Evolutionary conservation across 345 rosid species (phyloP), one percentile per base, ranked within the genome.

Genomic region (Ceriops tagal): DNA sequence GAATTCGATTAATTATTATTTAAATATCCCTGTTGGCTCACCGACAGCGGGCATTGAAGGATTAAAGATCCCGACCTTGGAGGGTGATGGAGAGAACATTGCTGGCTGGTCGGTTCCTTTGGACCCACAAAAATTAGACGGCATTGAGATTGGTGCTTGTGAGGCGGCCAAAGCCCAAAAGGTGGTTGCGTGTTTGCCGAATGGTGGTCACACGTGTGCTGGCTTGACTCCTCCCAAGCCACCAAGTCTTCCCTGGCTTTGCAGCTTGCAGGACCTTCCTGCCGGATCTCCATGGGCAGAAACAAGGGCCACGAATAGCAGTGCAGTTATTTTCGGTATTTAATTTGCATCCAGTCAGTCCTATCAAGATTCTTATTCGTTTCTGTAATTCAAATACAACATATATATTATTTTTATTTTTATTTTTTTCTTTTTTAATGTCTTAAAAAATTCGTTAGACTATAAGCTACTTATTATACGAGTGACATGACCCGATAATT

Each of bases 161-260:
- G 35, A 18, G 5, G 18, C 15, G 18, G 18, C 49, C 18, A 34
- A 43, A 8, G 8, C 37, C 37, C 37, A 34, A 43, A 43, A 13
- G 1, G 2, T 64, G 58, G 43, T 26, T 66, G 68, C 34, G 71
- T 59, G 64, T 56, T 56, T 49, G 49, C 49, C 4, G 58, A 31
- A 26, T 51, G 61, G 52, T 46, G 7, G n/a, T 61, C 72, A 71
- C 83, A 79, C 85, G 85, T 82, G 83, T 77, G 67, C n/a, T 58
- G 37, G 39, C 43, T 43, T 62, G 62, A 26, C 73, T 24, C 16
- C 11, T 47, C 68, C 9, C 20, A 39, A 37, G 27, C 53, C 46
- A 28, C 53, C 46, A 62, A 39, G 11, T 39, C 47, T 67, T 65
- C 72, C 72, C 51, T 43, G 68, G 53, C 21, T 73, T 73, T 2